phyloP scores from a whole-genome alignment of 768 basidiomycete genomes.

The Hortiboletus campestris region DNA sequence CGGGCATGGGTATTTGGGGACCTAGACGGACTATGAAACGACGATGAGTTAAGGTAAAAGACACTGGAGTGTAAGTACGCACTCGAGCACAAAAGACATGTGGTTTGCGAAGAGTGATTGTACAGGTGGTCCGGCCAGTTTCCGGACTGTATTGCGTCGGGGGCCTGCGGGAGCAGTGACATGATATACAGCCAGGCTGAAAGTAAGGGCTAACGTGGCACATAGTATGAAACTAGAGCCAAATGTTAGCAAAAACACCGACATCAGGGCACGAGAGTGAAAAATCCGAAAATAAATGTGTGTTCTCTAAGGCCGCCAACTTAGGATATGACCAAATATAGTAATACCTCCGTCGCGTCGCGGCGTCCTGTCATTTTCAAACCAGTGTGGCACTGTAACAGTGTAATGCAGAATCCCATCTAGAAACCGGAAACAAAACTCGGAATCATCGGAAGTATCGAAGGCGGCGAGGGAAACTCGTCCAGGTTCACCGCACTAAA shows the following conservation, averaged over 20 bases:
- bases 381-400: no score
- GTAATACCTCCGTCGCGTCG: background rate
- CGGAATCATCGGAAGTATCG: conserved; percentile 30
- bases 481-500: conserved; percentile 43
- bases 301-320: background rate
- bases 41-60: background rate
- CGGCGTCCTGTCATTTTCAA: background rate
- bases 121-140: conserved; percentile 61
- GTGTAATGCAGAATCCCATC: background rate
- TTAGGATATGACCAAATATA: conserved; percentile 7
- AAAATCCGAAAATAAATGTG: background rate
- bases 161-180: conserved; percentile 26
- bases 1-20: conserved; percentile 55
- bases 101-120: conserved; percentile 51
- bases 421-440: conserved; percentile 30
- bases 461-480: conserved; percentile 48
- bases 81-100: conserved; percentile 59
- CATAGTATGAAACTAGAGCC: conserved; percentile 8
- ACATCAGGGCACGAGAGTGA: background rate
- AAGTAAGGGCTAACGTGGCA: conserved; percentile 5
- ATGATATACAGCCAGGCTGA: conserved; percentile 26
- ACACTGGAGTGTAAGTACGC: conserved; percentile 20
- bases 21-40: conserved; percentile 43
- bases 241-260: conserved; percentile 1
- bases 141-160: conserved; percentile 44